These are phyloP conservation scores for Pseudonitzschia multiseries DNA, from an alignment of 108 stramenopile genomes.

Conservation along the genomic window DNA sequence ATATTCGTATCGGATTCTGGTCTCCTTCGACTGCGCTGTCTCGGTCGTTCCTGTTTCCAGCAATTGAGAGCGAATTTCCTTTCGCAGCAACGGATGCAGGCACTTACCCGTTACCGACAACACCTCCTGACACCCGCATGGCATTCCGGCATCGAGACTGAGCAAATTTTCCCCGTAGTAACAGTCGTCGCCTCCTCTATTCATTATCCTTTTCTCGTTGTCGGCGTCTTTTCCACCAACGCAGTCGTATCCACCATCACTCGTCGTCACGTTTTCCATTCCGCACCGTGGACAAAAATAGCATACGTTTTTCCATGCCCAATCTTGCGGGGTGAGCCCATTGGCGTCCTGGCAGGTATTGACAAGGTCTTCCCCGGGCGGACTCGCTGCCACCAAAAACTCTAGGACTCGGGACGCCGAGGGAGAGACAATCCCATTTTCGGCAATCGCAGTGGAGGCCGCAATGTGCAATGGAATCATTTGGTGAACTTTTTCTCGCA, in stretches of 20 bases:
- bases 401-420: slow-evolving; percentile 10
- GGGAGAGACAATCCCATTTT: slow-evolving; percentile 27
- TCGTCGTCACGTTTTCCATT: slow-evolving; percentile 6
- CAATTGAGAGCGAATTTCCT: slow-evolving; percentile 8
- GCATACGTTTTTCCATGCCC: slow-evolving; percentile 16
- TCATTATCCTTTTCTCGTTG: not conserved
- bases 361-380: not conserved
- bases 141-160: not conserved
- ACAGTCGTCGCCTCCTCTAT: too few species aligned
- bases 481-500: not conserved
- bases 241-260: not conserved
- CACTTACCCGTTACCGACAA: not conserved
- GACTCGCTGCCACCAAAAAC: slow-evolving; percentile 4
- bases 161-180: too few species aligned
- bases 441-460: slow-evolving; percentile 11
- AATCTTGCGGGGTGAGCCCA: slow-evolving; percentile 14
- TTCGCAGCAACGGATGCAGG: slow-evolving; percentile 20
- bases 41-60: too few species aligned
- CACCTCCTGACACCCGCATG: slow-evolving; percentile 2
- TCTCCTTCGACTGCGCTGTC: too few species aligned
- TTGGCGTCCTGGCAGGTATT: not conserved
- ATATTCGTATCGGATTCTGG: too few species aligned
- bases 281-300: slow-evolving; percentile 24
- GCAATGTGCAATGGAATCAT: slow-evolving; percentile 31
- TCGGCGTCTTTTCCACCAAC: not conserved